Base-by-base conservation (phyloP, 2,329 filamentous ascomycete genomes). In the Aspergillus sojae region DNA sequence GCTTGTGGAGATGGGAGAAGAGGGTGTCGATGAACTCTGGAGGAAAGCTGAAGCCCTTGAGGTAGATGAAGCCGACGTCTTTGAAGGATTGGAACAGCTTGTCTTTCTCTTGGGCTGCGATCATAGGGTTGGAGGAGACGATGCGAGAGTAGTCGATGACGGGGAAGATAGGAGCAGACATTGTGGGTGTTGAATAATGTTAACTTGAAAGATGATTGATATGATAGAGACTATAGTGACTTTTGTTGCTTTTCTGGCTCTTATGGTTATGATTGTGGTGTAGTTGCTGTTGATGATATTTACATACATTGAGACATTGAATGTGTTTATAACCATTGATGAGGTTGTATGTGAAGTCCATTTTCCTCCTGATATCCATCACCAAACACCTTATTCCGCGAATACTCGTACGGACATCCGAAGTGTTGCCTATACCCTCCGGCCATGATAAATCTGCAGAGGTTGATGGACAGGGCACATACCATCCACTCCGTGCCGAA, bases 41-140 rank as follows among this genome's bases (percentile, higher is more conserved):
- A 4, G 60, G 55, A 39, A 62, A 58, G 6, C 32, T 58, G 55
- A 58, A 57, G 26, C 58, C 58, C 46, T 48, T 30, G 11, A 62
- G 60, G 48, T 62, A 62, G 46, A 62, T 57, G 43, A 62, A 62
- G 23, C 60, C 60, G 36, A 62, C 60, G 16, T 54, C 46, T 19
- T 50, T 23, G 55, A 62, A 58, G 36, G 60, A 48, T 54, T 58
- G 26, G n/a, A 58, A 62, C 6, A 62, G 60, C 14, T 52, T 46
- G 2, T 14, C 28, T 41, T 62, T 62, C 46, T 62, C 60, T 10
- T 55, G 14, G 46, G 46, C 9, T 9, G 46, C 46, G 26, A 30
- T n/a, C 14, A 26, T 19, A 10, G 26, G 14, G 46, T 50, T 50
- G 16, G 26, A 30, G 26, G 46, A 50, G 26, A 50, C 16, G 14